Base-by-base conservation (phyloP, 495 filamentous ascomycete genomes). In the Aspergillus sparsus region DNA sequence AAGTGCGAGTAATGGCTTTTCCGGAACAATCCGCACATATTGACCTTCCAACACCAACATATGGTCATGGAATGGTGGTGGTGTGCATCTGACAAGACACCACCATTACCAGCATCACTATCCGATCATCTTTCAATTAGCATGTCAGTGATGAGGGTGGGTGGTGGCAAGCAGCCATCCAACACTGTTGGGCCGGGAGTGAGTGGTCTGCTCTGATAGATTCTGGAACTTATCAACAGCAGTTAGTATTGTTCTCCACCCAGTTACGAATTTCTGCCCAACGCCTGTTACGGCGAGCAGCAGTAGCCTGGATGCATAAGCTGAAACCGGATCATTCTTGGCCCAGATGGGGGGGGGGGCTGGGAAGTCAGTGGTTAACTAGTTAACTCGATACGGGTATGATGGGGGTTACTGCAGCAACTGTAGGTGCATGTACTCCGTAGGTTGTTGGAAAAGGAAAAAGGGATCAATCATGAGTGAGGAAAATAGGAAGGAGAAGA, bases 191-290 rank as follows among this genome's bases (percentile, higher is more conserved):
- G 21, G 21, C 1, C 16, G 15, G 18, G 44, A 47, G 27, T 15
- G 15, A 5, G 15, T 47, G 15, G n/a, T 12, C 10, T 46, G n/a
- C 12, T 7, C 7, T 46, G 42, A 16, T 46, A 16, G 11, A 15
- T 13, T 8, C 7, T 46, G 18, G 18, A n/a, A 46, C n/a, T 46
- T 34, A 44, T 49, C 47, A 10, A 53, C 35, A 31, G 37, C 11
- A 41, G 35, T 35, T 49, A 35, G 55, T 10, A 49, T 18, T 46
- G 8, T 16, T 55, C 52, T 55, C 50, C 34, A 49, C 54, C 50
- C 37, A 59, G 21, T 66, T 55, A 45, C 39, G 11, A 32, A 62
- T 77, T 71, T 69, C 67, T 77, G 72, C 75, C 75, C 75, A 75
- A 76, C 67, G 66, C 59, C 60, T 61, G 65, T 71, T 58, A 41